These are phyloP conservation scores for Carex parvula DNA, from an alignment of 176 grass and related monocot species.

Conservation along the genomic window DNA sequence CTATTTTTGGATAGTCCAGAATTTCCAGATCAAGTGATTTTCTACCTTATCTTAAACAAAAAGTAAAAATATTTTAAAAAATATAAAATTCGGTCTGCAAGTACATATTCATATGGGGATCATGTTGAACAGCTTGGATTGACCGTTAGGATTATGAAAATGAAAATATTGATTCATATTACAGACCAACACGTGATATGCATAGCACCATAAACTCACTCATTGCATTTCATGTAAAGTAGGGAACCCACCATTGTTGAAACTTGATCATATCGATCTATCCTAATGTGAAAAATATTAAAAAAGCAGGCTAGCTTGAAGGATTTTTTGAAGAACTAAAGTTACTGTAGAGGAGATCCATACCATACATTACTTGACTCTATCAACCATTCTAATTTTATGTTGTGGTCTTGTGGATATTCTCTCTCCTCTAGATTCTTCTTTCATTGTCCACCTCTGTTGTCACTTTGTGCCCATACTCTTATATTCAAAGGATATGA, in stretches of 20 bases:
- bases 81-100: too few species aligned
- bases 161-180: too few species aligned
- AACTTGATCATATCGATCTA: not conserved
- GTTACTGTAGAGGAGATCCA: not conserved
- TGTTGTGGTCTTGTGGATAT: not conserved
- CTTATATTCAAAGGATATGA: not conserved
- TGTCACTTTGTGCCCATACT: not conserved
- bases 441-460: constrained; percentile 3
- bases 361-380: constrained; percentile 2
- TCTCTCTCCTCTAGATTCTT: not conserved
- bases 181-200: too few species aligned
- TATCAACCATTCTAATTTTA: not conserved
- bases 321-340: not conserved
- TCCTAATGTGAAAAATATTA: not conserved
- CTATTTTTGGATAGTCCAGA: too few species aligned
- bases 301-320: too few species aligned
- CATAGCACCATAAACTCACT: too few species aligned
- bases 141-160: too few species aligned
- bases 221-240: not conserved
- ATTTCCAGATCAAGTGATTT: too few species aligned
- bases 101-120: too few species aligned
- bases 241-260: not conserved
- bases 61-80: too few species aligned
- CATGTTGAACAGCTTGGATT: too few species aligned
- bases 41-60: too few species aligned